Base-by-base conservation (phyloP, 306 rosid genomes). In the Casuarina glauca region DNA sequence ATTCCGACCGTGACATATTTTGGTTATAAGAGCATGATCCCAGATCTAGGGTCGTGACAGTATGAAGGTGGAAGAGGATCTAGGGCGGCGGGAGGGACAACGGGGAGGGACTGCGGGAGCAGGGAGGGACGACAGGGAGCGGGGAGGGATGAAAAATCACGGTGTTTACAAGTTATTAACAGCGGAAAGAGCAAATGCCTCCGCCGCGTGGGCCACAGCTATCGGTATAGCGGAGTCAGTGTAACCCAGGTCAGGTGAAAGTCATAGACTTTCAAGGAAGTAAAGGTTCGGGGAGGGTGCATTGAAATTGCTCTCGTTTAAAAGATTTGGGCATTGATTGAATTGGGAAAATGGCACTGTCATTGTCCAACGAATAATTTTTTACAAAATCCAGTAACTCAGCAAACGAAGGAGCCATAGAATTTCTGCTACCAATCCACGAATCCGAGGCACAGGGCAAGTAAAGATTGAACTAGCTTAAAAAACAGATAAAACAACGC, bases 371-470 rank as follows among this genome's bases (percentile, higher is more conserved):
- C 32, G 13, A 26, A 15, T 32, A 61, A 19, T 61, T 84, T 35
- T 79, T 70, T 67, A 73, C 12, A 76, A 63, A 81, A 79, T 73
- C 82, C 45, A 86, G 64, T 54, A 52, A 26, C 12, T 53, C 84
- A 26, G 7, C 36, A 79, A 61, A 63, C 66, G 48, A n/a, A 58
- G 82, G 85, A 81, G 78, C 88, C 88, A 84, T 81, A 43, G 42
- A 62, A 68, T 42, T n/a, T 48, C 53, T 13, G n/a, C 26, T 7
- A 15, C 19, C 17, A 66, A 74, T 44, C 42, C 1, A 58, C 17
- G 36, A 50, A 46, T 9, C 49, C 9, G 16, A 9, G 26, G 0
- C 26, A 20, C 26, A 20, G 10, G 19, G 32, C 9, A 6, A n/a
- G 9, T 16, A 20, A 58, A 58, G 38, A 58, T 9, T 26, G 19